Evolutionary conservation across 2,329 filamentous ascomycete species (phyloP).

Genomic region (Alternaria panax): DNA sequence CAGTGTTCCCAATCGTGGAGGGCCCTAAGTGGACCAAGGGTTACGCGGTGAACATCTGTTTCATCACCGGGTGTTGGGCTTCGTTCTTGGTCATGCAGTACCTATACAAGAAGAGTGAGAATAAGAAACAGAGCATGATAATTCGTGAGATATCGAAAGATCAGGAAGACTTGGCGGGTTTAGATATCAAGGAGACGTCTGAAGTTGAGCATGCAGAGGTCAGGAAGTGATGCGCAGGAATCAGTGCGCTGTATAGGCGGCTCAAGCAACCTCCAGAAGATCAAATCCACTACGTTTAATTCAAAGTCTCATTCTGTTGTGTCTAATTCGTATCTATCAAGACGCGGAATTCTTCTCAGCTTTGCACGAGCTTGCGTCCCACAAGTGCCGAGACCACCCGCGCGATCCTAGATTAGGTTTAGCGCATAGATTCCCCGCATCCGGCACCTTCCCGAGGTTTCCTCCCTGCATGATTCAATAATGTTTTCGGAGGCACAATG

Average conservation of each 20-base stretch:
- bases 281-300: background rate
- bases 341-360: background rate
- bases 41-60: slow-evolving; percentile 58
- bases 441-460: no score
- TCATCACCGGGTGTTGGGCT: slow-evolving; percentile 56
- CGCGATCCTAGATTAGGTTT: no score
- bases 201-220: slow-evolving; percentile 35
- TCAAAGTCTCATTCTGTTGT: background rate
- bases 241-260: background rate
- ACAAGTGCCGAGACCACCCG: background rate
- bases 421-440: no score
- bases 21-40: slow-evolving; percentile 58
- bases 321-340: fast-evolving
- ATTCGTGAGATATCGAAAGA: slow-evolving; percentile 28
- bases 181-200: slow-evolving; percentile 29
- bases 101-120: slow-evolving; percentile 46
- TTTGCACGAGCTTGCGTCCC: background rate
- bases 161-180: slow-evolving; percentile 33
- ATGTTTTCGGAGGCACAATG: no score
- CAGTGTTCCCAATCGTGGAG: slow-evolving; percentile 46
- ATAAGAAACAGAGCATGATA: slow-evolving; percentile 23
- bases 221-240: slow-evolving; percentile 12
- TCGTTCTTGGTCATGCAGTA: slow-evolving; percentile 52
- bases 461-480: no score
- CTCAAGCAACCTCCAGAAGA: background rate